phyloP scores from a whole-genome alignment of 2,329 filamentous ascomycete genomes.

The Neopestalotiopsis sp. region DNA sequence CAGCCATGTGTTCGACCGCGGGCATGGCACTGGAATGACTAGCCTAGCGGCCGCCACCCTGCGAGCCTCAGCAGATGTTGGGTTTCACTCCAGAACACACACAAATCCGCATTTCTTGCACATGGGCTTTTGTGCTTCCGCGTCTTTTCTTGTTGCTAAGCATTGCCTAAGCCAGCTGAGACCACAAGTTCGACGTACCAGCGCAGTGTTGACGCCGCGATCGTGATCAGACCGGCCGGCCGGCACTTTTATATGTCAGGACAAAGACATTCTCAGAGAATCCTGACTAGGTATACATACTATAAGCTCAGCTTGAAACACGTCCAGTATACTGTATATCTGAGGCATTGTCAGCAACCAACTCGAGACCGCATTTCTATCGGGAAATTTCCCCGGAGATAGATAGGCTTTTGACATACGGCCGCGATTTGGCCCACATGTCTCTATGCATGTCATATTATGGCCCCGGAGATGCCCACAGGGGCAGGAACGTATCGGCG shows the following conservation, averaged over 20 bases:
- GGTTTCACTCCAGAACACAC: not conserved
- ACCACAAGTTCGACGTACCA: no score
- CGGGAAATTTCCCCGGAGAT: not conserved
- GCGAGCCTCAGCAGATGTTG: not conserved
- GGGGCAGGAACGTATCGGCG: not conserved
- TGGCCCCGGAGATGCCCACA: not conserved
- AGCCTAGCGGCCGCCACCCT: not conserved
- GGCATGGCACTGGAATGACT: not conserved
- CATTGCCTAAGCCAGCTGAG: no score
- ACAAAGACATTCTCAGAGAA: no score
- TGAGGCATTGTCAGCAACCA: not conserved
- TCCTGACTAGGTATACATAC: no score
- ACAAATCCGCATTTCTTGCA: not conserved
- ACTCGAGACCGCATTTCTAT: not conserved
- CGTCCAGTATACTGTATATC: no score
- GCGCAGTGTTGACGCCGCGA: no score
- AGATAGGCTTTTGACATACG: not conserved
- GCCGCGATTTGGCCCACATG: not conserved
- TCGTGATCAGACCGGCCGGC: no score
- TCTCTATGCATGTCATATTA: conserved; percentile 1
- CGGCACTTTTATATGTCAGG: no score
- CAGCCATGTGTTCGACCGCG: not conserved
- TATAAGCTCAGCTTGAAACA: no score
- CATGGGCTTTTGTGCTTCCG: no score
- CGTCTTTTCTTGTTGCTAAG: no score